Conservation (phyloP, 768 basidiomycete genomes). For the Gymnopilus dilepis region DNA sequence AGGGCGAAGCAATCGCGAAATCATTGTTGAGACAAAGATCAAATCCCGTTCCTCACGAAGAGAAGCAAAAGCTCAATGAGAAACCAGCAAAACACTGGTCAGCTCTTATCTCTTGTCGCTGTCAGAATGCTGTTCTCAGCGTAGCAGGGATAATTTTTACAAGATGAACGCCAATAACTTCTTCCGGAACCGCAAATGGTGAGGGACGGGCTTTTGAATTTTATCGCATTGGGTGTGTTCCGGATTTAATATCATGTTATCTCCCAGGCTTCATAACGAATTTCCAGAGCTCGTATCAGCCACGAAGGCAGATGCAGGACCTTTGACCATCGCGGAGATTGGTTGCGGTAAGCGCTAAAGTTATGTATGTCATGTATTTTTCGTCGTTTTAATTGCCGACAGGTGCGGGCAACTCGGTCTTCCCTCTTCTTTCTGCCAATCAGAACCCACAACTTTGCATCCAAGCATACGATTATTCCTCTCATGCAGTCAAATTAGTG, state of each 20-base stretch:
- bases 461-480: slow-evolving; percentile 90
- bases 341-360: slow-evolving; percentile 73
- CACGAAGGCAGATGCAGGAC: slow-evolving; percentile 78
- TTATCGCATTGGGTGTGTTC: slow-evolving; percentile 11
- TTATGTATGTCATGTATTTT: background rate
- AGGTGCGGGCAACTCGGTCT: slow-evolving; percentile 96
- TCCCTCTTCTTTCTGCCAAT: slow-evolving; percentile 85
- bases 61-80: slow-evolving; percentile 73
- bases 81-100: slow-evolving; percentile 79
- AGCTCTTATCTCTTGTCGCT: slow-evolving; percentile 13
- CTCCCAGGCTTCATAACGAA: slow-evolving; percentile 83
- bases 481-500: slow-evolving; percentile 87
- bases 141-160: slow-evolving; percentile 90
- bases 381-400: slow-evolving; percentile 2
- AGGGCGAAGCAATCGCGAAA: slow-evolving; percentile 70
- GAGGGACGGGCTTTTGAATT: slow-evolving; percentile 16
- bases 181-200: slow-evolving; percentile 95
- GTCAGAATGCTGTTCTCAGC: background rate
- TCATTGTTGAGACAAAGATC: slow-evolving; percentile 73
- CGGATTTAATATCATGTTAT: slow-evolving; percentile 2
- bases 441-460: slow-evolving; percentile 77
- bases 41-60: slow-evolving; percentile 75
- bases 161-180: slow-evolving; percentile 85
- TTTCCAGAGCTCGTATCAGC: slow-evolving; percentile 87
- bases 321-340: slow-evolving; percentile 78